Percentiles rank a stretch among this genome's conserved stretches.
Conservation (phyloP, 371 early-diverging fungal species). For the Sporodiniella umbellata region DNA sequence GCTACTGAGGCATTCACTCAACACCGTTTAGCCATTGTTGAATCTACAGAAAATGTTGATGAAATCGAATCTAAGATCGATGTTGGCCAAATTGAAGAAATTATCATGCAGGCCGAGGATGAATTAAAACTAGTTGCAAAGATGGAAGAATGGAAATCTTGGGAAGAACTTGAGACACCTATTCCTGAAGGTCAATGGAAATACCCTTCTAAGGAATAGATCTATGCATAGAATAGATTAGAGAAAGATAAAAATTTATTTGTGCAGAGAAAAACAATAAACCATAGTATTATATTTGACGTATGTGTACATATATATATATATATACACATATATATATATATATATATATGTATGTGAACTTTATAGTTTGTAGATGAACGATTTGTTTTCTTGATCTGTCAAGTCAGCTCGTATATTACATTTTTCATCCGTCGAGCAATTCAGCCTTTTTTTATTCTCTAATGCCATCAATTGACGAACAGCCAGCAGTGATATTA, state of each 20-base stretch:
- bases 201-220: slow-evolving; percentile 46
- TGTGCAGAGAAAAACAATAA: too few relatives aligned
- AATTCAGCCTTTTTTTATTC: slow-evolving; percentile 19
- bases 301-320: not conserved
- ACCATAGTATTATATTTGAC: too few relatives aligned
- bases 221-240: not conserved
- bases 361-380: slow-evolving; percentile 15
- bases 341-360: too few relatives aligned
- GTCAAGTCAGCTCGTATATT: slow-evolving; percentile 21
- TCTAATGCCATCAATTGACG: slow-evolving; percentile 15
- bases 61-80: slow-evolving; percentile 76
- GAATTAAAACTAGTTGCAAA: slow-evolving; percentile 77
- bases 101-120: slow-evolving; percentile 83
- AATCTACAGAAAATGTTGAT: slow-evolving; percentile 64
- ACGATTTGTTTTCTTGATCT: slow-evolving; percentile 18
- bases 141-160: slow-evolving; percentile 88
- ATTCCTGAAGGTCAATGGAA: slow-evolving; percentile 86
- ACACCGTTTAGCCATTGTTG: slow-evolving; percentile 73
- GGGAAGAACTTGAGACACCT: slow-evolving; percentile 76
- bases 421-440: not conserved
- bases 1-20: slow-evolving; percentile 74
- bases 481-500: slow-evolving; percentile 20
- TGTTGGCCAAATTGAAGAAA: slow-evolving; percentile 90
- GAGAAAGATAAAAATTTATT: too few relatives aligned
- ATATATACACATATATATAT: too few relatives aligned